Evolutionary conservation across 1,284 basidiomycete genomes (phyloP).

Genomic region (Entoloma clypeatum): DNA sequence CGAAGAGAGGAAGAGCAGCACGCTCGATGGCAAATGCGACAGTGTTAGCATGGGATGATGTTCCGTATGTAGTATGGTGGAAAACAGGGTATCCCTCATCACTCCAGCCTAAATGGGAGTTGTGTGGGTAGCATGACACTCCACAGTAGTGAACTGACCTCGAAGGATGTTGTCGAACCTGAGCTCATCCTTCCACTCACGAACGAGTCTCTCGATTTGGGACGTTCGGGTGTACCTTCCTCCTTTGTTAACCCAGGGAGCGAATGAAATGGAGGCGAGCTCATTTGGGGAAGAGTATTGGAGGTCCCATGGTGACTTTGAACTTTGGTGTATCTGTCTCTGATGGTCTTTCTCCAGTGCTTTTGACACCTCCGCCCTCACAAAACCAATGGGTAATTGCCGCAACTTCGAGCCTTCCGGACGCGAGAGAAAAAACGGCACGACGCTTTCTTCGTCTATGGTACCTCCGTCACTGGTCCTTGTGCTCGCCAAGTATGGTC

Average conservation of each 20-base stretch:
- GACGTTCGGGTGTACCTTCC: slow-evolving; percentile 23
- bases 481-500: too few species aligned
- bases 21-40: slow-evolving; percentile 41
- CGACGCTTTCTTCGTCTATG: slow-evolving; percentile 21
- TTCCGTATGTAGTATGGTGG: slow-evolving; percentile 20
- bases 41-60: slow-evolving; percentile 17
- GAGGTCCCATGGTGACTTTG: slow-evolving; percentile 26
- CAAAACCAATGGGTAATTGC: slow-evolving; percentile 24
- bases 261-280: slow-evolving; percentile 22
- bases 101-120: slow-evolving; percentile 26
- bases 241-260: slow-evolving; percentile 32
- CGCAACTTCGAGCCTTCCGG: slow-evolving; percentile 10
- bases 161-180: slow-evolving; percentile 27
- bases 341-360: slow-evolving; percentile 26
- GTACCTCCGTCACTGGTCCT: slow-evolving; percentile 21
- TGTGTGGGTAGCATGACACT: not conserved
- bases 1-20: slow-evolving; percentile 41
- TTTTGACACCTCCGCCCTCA: slow-evolving; percentile 25
- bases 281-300: slow-evolving; percentile 12
- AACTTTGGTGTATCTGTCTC: slow-evolving; percentile 21
- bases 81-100: slow-evolving; percentile 33
- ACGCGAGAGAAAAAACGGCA: slow-evolving; percentile 24
- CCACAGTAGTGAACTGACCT: slow-evolving; percentile 18
- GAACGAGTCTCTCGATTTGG: slow-evolving; percentile 27
- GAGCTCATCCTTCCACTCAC: slow-evolving; percentile 25